Evolutionary conservation across 2,329 filamentous ascomycete species (phyloP).

Genomic region (Curvularia spicifera): DNA sequence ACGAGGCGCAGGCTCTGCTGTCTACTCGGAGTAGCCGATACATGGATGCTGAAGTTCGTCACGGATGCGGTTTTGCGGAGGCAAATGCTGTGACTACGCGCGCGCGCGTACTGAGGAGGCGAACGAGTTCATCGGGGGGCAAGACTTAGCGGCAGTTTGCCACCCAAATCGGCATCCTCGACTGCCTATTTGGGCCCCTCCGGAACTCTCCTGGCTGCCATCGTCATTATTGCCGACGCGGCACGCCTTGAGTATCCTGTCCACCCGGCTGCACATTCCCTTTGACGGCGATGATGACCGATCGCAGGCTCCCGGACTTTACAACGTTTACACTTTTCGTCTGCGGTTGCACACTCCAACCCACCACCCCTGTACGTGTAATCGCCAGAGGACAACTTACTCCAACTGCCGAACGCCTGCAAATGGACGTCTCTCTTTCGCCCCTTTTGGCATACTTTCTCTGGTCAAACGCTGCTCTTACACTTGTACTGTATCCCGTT

Average conservation of each 20-base stretch:
- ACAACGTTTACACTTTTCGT: not conserved
- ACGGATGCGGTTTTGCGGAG: conserved; percentile 6
- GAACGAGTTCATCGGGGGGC: conserved; percentile 6
- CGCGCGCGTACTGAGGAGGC: conserved; percentile 19
- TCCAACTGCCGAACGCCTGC: not conserved
- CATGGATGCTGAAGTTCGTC: conserved; percentile 12
- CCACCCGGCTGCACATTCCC: not conserved
- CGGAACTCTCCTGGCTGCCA: conserved; percentile 8
- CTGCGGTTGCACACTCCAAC: not conserved
- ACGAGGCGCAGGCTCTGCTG: conserved; percentile 1
- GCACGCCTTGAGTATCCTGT: not conserved
- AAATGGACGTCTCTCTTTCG: not conserved
- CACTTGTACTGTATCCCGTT: not conserved
- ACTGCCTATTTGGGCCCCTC: conserved; percentile 20
- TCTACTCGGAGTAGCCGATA: conserved; percentile 26
- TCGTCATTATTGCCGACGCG: conserved; percentile 10
- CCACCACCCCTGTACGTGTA: not conserved
- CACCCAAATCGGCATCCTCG: conserved; percentile 23
- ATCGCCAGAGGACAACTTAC: not conserved
- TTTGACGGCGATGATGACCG: not conserved
- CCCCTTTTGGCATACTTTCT: not conserved
- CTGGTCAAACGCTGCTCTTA: not conserved
- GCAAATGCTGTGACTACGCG: conserved; percentile 8
- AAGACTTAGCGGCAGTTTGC: conserved; percentile 18
- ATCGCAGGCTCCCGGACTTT: not conserved